Evolutionary conservation across 1,284 basidiomycete species (phyloP), one percentile per base, ranked within the genome.

Genomic region (Pseudozyma sp.): DNA sequence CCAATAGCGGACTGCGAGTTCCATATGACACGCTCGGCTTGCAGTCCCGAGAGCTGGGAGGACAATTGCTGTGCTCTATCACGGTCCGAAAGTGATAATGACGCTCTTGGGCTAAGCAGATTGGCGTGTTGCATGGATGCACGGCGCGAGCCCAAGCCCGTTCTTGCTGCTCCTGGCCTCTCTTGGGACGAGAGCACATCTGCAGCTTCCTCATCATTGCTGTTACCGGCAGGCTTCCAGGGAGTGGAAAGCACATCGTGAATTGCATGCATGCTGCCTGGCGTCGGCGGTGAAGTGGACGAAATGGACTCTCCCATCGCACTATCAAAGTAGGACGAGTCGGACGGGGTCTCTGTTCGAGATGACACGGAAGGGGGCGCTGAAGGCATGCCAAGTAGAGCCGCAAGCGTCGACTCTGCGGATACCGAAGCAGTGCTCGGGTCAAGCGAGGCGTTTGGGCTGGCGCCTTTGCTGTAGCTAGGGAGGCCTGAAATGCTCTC

Each of bases 291-390:
- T 11, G 71, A 74, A 2, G 59, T 43, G 12, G 71, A 74, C 9
- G 57, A 65, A 49, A 69, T 36, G 36, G 71, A 74, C 11, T 69
- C 66, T 8, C 61, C 66, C 42, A 65, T 61, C 6, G 59, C 55
- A 39, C 71, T 74, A 52, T 66, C 71, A 53, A 74, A 74, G 71
- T 74, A 74, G 1, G 66, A 74, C 8, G 66, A 69, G 6, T 66
- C 66, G 7, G 71, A 74, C 1, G 71, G 71, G 47, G 71, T 64
- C 36, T 74, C 71, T 40, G 62, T 65, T 42, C 71, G 58, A n/a
- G 65, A 57, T 6, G 70, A 60, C 19, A 54, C 48, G 2, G 65
- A 63, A 38, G 59, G 36, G n/a, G 59, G 39, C 14, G 59, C 52
- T 9, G 71, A 57, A 4, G 66, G 61, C 71, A 74, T 74, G 14